Evolutionary conservation across 176 grass and related monocot genomes (phyloP).

Genomic region (Triticum monococcum): DNA sequence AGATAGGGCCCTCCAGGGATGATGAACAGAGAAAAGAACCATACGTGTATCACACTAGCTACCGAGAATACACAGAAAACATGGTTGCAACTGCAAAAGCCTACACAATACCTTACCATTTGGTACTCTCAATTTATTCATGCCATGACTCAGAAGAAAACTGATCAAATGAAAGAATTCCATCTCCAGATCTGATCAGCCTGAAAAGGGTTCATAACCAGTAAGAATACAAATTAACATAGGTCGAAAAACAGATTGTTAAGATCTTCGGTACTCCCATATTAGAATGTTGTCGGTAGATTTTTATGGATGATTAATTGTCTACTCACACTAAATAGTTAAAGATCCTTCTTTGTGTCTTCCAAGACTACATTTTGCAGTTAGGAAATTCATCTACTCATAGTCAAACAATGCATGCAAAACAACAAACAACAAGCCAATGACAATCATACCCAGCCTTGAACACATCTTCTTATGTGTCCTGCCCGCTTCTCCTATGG

Average conservation of each 20-base stretch:
- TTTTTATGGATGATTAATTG: not conserved
- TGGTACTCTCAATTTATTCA: slow-evolving; percentile 84
- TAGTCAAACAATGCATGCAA: not conserved
- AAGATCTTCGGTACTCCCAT: not conserved
- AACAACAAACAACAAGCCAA: not conserved
- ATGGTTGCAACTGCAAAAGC: not conserved
- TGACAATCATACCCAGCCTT: not conserved
- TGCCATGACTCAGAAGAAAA: slow-evolving; percentile 89
- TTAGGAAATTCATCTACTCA: not conserved
- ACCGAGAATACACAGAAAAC: not conserved
- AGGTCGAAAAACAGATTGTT: not conserved
- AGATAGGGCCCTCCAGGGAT: not conserved
- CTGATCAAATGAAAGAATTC: slow-evolving; percentile 96
- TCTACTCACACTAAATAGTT: not conserved
- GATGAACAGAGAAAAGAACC: not conserved
- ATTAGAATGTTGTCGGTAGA: not conserved
- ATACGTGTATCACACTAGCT: not conserved
- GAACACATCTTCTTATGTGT: slow-evolving; percentile 42
- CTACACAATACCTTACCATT: slow-evolving; percentile 66
- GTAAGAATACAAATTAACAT: slow-evolving; percentile 10
- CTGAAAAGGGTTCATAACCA: slow-evolving; percentile 52
- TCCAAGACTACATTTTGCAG: not conserved
- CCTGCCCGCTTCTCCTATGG: too few relatives aligned
- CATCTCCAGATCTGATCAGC: slow-evolving; percentile 88
- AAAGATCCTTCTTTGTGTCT: not conserved